Base-by-base conservation (phyloP, 2,329 filamentous ascomycete genomes). In the Fonsecaea multimorphosa region DNA sequence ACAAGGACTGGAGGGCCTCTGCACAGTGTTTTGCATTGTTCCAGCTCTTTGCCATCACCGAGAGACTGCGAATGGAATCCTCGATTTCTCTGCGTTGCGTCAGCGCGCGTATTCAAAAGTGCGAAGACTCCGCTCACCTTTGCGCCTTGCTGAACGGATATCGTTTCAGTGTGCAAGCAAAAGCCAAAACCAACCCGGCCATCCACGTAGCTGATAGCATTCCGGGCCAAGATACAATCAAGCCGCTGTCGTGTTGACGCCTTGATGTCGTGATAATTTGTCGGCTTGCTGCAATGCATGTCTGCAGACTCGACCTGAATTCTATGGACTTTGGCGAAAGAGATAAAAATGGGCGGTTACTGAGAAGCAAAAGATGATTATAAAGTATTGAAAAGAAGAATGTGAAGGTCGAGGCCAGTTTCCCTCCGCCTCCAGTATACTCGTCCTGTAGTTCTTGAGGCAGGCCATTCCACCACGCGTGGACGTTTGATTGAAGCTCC, bases 391-490 rank as follows among this genome's bases (percentile, higher is more conserved):
- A 76, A 64, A 78, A 78, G 53, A 78, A 77, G 70, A 72, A 72
- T 57, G 71, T 57, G 51, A 73, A 65, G 1, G 53, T 57, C 24
- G 58, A 61, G 16, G 57, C 27, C 16, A 57, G 57, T 29, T 65
- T 58, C n/a, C 51, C 34, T 31, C 49, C 46, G 27, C 53, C 63
- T 4, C 57, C 63, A 7, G 49, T 57, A 32, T 61, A 57, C 34
- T 65, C 57, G n/a, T 65, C 56, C 49, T 66, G 59, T 44, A 66
- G 49, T 14, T 49, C 46, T 4, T 38, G 46, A 11, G 76, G 73
- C 19, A 78, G 74, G 16, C 72, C 70, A 54, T 78, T 78, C 76
- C 76, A 78, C 77, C 77, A 78, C 64, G 75, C 76, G 53, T 78
- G 76, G 12, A 78, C 75, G 36, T 76, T 74, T 4, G 76, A 77